Percentiles rank a stretch among this genome's conserved stretches.
These are phyloP conservation scores for Teratosphaeriaceae sp. DNA, from an alignment of 2,329 filamentous ascomycete genomes.

Conservation along the genomic window DNA sequence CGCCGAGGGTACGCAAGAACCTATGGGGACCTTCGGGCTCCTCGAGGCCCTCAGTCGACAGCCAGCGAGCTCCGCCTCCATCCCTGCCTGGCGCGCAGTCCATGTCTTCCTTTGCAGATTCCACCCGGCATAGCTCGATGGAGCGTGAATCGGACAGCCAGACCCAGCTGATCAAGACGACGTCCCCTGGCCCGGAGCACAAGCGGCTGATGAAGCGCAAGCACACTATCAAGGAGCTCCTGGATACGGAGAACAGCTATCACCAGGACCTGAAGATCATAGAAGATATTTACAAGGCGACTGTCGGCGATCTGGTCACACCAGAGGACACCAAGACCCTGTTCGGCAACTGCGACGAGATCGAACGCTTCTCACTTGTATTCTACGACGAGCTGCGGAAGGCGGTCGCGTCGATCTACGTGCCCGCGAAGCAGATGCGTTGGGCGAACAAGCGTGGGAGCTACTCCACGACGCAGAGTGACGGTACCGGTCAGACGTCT, in stretches of 20 bases:
- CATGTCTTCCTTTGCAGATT: conserved; percentile 28
- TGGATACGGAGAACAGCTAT: conserved; percentile 88
- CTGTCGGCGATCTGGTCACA: conserved; percentile 61
- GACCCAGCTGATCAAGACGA: conserved; percentile 14
- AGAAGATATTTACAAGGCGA: conserved; percentile 95
- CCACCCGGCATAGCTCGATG: conserved; percentile 22
- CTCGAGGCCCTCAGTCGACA: conserved; percentile 27
- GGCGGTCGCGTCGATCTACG: conserved; percentile 72
- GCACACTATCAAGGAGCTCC: conserved; percentile 81
- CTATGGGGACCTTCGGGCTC: conserved; percentile 25
- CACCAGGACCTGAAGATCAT: conserved; percentile 95
- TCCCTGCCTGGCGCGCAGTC: conserved; percentile 25
- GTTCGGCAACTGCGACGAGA: conserved; percentile 87
- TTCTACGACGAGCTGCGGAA: conserved; percentile 78
- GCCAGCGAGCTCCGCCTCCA: conserved; percentile 17
- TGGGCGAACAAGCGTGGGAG: conserved; percentile 48
- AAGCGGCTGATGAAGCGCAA: conserved; percentile 73
- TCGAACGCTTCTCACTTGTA: conserved; percentile 75
- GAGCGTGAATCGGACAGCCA: conserved; percentile 17
- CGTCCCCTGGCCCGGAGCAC: conserved; percentile 38
- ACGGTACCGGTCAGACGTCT: conserved; percentile 25
- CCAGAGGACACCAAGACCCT: conserved; percentile 80
- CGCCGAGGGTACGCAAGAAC: conserved; percentile 19
- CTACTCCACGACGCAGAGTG: conserved; percentile 38
- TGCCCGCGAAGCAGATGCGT: conserved; percentile 51